A percentile compares a stretch with the other conserved stretches of the same genome.
phyloP scores from a whole-genome alignment of 1,284 basidiomycete species.

The Ganoderma resinaceum region DNA sequence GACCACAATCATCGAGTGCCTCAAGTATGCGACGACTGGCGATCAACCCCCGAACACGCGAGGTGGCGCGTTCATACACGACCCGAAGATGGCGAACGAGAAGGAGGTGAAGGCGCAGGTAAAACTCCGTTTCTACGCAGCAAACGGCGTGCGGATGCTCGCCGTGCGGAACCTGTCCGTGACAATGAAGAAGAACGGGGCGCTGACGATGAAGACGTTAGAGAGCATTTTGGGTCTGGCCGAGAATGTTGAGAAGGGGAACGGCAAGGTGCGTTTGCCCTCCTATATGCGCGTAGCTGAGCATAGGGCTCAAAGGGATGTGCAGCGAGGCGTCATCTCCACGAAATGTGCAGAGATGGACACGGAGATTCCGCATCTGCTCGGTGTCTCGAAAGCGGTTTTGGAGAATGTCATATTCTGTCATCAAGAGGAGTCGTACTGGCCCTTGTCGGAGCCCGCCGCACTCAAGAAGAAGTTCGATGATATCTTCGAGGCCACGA shows the following conservation, averaged over 20 bases:
- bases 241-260: constrained; percentile 65
- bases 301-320: constrained; percentile 10
- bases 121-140: constrained; percentile 91
- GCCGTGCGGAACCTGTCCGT: constrained; percentile 94
- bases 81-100: constrained; percentile 98
- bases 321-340: constrained; percentile 86
- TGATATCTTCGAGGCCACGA: constrained; percentile 99
- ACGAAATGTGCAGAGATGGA: constrained; percentile 98
- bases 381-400: constrained; percentile 98
- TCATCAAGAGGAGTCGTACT: constrained; percentile 99
- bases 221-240: constrained; percentile 90
- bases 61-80: constrained; percentile 97
- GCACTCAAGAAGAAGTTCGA: constrained; percentile 98
- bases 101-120: constrained; percentile 99
- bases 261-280: constrained; percentile 67
- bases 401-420: constrained; percentile 99
- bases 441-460: constrained; percentile 94
- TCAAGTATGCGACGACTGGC: constrained; percentile 98
- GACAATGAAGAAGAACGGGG: constrained; percentile 88
- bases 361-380: constrained; percentile 87
- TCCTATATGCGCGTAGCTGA: background rate
- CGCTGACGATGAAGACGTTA: constrained; percentile 96
- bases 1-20: constrained; percentile 99
- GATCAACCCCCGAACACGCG: constrained; percentile 98
- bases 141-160: constrained; percentile 90